Base-by-base conservation (phyloP, 2,329 filamentous ascomycete species). In the Spiromastix sp. region DNA sequence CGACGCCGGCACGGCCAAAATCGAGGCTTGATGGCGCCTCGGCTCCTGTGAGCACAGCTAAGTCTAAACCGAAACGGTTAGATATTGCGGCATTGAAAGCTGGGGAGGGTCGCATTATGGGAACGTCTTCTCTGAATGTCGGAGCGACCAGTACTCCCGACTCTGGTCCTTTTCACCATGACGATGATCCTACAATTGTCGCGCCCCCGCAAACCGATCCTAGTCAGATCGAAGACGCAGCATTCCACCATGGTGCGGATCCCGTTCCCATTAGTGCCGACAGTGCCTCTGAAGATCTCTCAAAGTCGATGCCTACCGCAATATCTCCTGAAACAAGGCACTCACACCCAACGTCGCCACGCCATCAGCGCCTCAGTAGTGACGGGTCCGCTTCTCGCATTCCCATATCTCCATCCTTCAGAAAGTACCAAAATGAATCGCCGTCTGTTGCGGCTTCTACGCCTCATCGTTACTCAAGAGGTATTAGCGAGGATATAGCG, bases 171-270 rank as follows among this genome's bases (percentile, higher is more conserved):
- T 33, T 35, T 15, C 37, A 32, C 28, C 24, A 38, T 10, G 63
- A 64, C 16, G 68, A 69, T 33, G 63, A 69, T 35, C 45, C 68
- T 28, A 67, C 64, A 1, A 60, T 66, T 60, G 64, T 70, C 5
- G 54, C 71, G 28, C 68, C 67, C 3, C 62, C 59, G 39, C 41
- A 59, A n/a, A 54, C 56, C 13, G 31, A 5, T 30, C 50, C 53
- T 13, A 32, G 50, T 11, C 49, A 24, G 10, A 21, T 13, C n/a
- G 16, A 19, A 9, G 29, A 34, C 47, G 42, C 27, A 25, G 43
- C 9, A 30, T 30, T 7, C 35, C n/a, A n/a, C n/a, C n/a, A n/a
- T n/a, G n/a, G n/a, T n/a, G 42, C 22, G 39, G 37, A n/a, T 32
- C 36, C 5, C 36, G 20, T 29, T 38, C 39, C 26, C 36, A 30